These are phyloP conservation scores for Circinella minor DNA, from an alignment of 371 early-diverging fungal species.

Conservation along the genomic window DNA sequence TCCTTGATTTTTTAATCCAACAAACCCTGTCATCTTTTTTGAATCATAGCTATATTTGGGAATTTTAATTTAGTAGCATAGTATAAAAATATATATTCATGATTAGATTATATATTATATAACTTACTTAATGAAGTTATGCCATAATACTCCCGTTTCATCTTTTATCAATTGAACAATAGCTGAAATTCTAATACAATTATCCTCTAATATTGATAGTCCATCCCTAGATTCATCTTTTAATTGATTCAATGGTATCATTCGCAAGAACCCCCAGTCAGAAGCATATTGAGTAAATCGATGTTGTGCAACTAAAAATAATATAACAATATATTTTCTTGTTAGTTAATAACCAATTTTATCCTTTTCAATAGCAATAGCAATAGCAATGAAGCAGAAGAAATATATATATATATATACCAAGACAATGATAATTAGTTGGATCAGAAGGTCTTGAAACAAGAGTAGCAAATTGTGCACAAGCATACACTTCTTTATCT, in stretches of 20 bases:
- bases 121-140: slow-evolving; percentile 78
- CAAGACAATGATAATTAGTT: slow-evolving; percentile 6
- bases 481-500: background rate
- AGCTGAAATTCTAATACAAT: slow-evolving; percentile 70
- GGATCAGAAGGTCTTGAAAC: slow-evolving; percentile 2
- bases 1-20: slow-evolving; percentile 97
- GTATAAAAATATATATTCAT: no score
- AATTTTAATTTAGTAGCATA: no score
- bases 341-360: no score
- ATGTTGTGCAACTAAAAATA: slow-evolving; percentile 72
- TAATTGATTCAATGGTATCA: slow-evolving; percentile 52
- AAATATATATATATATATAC: background rate
- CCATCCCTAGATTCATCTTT: background rate
- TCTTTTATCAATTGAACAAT: slow-evolving; percentile 84
- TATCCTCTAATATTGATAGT: slow-evolving; percentile 60
- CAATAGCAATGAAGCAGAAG: background rate
- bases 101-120: background rate
- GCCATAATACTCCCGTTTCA: slow-evolving; percentile 92
- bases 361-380: no score
- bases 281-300: slow-evolving; percentile 81
- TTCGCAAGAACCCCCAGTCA: slow-evolving; percentile 94
- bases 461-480: slow-evolving; percentile 37
- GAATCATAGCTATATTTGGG: slow-evolving; percentile 74
- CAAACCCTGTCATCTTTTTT: slow-evolving; percentile 87
- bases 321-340: no score